Base-by-base conservation (phyloP, 768 basidiomycete species). In the Mycena filopes region DNA sequence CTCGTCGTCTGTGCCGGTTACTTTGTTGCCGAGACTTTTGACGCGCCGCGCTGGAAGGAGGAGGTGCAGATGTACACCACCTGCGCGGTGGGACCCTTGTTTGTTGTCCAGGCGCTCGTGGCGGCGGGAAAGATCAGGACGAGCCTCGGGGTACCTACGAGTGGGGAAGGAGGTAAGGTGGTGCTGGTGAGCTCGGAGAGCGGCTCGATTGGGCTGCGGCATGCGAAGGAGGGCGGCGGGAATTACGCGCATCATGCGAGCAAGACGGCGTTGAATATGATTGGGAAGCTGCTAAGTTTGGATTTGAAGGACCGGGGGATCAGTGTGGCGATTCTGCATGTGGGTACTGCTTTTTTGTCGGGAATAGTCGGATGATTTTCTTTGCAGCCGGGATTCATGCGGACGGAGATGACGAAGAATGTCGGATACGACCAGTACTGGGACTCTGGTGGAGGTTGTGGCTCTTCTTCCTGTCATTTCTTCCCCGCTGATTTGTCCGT, bases 161-260 rank as follows among this genome's bases (percentile, higher is more conserved):
- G 45, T 8, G 56, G 40, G 16, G 57, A 40, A 15, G 64, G 64
- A 18, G 63, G 59, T 28, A 83, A 82, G 63, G 72, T 84, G 59
- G 70, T 83, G 31, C 72, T 84, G 5, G 75, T 85, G 25, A 82
- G 82, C 2, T 81, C 82, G 4, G 84, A 85, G 74, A 82, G 79
- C 9, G 36, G 36, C 10, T 36, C 36, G 4, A 79, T 84, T 59
- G 71, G 70, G 31, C 73, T 84, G 16, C 73, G 83, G 7, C 83
- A 82, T 0, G 70, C 73, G 65, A 77, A 75, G 42, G 83, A 85
- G 74, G 83, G 83, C 36, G 82, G 82, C 2, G 81, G 82, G 16
- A 85, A 83, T 71, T 84, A 80, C 60, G 83, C 81, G n/a, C 84
- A 85, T 68, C n/a, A 85, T 65, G 83, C 80, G n/a, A n/a, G n/a